phyloP scores from a whole-genome alignment of 805 yeast species.

The Starmerella tilneyi region DNA sequence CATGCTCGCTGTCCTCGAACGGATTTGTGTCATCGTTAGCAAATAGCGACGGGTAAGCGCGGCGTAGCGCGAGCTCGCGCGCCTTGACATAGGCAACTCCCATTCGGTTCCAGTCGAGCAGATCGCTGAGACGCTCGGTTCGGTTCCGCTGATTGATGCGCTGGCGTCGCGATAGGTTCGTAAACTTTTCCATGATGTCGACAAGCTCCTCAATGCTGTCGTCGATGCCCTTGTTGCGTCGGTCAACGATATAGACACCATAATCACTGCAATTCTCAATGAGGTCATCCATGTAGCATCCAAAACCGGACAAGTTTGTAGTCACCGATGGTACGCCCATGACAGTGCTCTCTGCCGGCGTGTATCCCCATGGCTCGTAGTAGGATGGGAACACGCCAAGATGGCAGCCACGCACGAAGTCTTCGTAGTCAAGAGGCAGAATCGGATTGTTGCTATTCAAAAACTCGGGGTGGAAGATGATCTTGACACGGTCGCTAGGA shows the following conservation, averaged over 20 bases:
- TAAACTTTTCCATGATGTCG: conserved; percentile 80
- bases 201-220: conserved; percentile 86
- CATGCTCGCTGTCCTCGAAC: conserved; percentile 28
- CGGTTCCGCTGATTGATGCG: conserved; percentile 96
- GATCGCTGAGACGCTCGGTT: conserved; percentile 84
- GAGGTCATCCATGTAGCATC: conserved; percentile 96
- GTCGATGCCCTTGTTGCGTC: conserved; percentile 84
- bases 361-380: conserved; percentile 99
- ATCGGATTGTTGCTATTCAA: conserved; percentile 91
- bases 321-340: conserved; percentile 99
- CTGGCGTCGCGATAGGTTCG: conserved; percentile 85
- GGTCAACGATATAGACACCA: conserved; percentile 93
- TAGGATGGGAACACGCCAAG: conserved; percentile 97
- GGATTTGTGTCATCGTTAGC: conserved; percentile 30
- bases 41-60: conserved; percentile 87
- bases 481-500: conserved; percentile 83
- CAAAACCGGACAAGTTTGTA: conserved; percentile 91
- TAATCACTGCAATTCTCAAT: conserved; percentile 90
- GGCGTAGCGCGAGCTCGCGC: conserved; percentile 75
- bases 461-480: conserved; percentile 96
- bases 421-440: conserved; percentile 87
- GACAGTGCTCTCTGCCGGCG: conserved; percentile 98
- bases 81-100: conserved; percentile 95
- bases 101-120: conserved; percentile 96
- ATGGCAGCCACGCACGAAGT: conserved; percentile 95